Evolutionary conservation across 1,139 yeast genomes (phyloP).

Genomic region (Lipomyces yarrowii): DNA sequence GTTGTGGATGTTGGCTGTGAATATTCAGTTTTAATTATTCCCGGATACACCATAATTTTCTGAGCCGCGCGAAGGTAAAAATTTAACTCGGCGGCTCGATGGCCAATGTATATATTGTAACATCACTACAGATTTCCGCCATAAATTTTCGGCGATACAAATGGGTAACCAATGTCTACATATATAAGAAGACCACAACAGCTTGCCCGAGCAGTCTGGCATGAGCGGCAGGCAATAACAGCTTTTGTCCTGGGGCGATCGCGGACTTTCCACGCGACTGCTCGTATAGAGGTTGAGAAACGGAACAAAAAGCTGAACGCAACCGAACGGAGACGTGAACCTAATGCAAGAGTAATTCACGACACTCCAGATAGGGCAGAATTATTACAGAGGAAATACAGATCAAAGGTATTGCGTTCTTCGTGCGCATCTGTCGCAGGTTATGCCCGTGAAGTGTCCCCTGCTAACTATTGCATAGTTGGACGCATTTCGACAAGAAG

Average conservation of each 20-base stretch:
- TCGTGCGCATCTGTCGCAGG: neutral
- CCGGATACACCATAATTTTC: too few species aligned
- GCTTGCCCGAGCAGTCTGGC: neutral
- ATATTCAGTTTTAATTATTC: too few species aligned
- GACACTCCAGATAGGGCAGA: neutral
- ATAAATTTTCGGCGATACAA: neutral
- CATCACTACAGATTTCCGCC: neutral
- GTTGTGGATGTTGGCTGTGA: neutral
- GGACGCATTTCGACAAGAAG: slow-evolving; percentile 8
- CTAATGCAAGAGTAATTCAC: neutral
- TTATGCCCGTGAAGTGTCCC: too few species aligned
- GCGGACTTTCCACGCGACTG: neutral
- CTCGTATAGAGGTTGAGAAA: neutral
- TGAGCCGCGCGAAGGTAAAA: neutral
- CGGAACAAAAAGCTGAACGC: neutral
- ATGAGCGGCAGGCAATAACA: neutral
- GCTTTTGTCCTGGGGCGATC: neutral
- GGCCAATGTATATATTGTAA: neutral
- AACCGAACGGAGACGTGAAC: neutral
- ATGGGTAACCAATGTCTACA: neutral
- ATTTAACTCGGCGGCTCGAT: neutral
- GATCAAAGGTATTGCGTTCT: neutral
- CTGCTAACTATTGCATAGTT: slow-evolving; percentile 3
- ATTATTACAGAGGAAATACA: neutral
- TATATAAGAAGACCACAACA: neutral